These are phyloP conservation scores for Penicillium waksmanii DNA, from an alignment of 495 filamentous ascomycete species.

Conservation along the genomic window DNA sequence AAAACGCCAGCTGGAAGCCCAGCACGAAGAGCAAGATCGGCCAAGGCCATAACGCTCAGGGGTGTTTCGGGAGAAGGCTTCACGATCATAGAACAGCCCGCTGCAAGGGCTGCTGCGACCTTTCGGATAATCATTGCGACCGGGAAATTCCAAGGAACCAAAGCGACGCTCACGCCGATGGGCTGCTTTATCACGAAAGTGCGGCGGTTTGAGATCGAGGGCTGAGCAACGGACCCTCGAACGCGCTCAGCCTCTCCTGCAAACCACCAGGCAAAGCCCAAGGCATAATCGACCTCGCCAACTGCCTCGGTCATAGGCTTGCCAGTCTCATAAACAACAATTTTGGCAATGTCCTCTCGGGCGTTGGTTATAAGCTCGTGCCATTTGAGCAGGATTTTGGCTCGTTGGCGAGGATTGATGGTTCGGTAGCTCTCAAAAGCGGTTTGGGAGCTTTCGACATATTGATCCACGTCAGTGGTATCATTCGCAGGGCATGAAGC, in stretches of 20 bases:
- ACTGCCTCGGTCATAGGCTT: slow-evolving; percentile 50
- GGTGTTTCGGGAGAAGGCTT: slow-evolving; percentile 54
- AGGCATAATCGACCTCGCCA: slow-evolving; percentile 52
- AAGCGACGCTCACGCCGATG: slow-evolving; percentile 44
- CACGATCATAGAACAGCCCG: slow-evolving; percentile 62
- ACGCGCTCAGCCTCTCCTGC: slow-evolving; percentile 54
- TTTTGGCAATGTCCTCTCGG: slow-evolving; percentile 47
- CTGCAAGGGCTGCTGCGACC: slow-evolving; percentile 61
- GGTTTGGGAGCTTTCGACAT: slow-evolving; percentile 6
- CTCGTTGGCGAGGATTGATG: slow-evolving; percentile 22
- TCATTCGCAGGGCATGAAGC: slow-evolving; percentile 12
- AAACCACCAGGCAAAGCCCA: slow-evolving; percentile 55
- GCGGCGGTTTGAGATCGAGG: slow-evolving; percentile 38
- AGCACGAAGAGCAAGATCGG: slow-evolving; percentile 59
- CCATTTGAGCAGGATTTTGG: slow-evolving; percentile 27
- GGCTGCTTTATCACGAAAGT: slow-evolving; percentile 55
- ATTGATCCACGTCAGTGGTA: slow-evolving; percentile 11
- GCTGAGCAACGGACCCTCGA: slow-evolving; percentile 40
- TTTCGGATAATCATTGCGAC: slow-evolving; percentile 64
- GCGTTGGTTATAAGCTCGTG: slow-evolving; percentile 38
- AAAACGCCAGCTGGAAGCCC: slow-evolving; percentile 63
- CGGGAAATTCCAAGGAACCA: slow-evolving; percentile 52
- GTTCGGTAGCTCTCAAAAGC: slow-evolving; percentile 14
- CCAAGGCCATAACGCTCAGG: slow-evolving; percentile 57
- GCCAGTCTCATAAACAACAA: slow-evolving; percentile 53